phyloP scores from a whole-genome alignment of 1,284 basidiomycete species.

The Takashimella tepidaria region DNA sequence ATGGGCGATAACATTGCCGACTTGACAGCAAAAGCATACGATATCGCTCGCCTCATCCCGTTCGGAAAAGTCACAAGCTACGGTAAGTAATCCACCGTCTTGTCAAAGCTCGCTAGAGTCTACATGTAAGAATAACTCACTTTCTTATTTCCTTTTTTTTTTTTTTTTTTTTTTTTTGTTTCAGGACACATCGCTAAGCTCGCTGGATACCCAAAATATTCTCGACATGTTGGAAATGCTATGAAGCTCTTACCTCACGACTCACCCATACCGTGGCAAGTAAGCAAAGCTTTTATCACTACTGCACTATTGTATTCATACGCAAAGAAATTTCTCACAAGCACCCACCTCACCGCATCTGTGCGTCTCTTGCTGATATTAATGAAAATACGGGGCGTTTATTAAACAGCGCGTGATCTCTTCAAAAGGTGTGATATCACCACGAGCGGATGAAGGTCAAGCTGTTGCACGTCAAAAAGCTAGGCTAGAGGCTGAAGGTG shows the following conservation, averaged over 20 bases:
- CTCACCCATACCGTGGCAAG: conserved; percentile 51
- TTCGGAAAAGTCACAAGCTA: conserved; percentile 40
- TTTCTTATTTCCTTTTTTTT: no score
- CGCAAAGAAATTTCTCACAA: no score
- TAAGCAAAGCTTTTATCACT: conserved; percentile 45
- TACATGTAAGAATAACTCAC: no score
- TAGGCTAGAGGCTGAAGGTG: conserved; percentile 63
- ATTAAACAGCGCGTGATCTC: conserved; percentile 46
- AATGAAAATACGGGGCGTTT: no score
- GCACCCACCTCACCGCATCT: conserved; percentile 49
- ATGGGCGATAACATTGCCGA: conserved; percentile 36
- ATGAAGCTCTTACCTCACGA: conserved; percentile 31
- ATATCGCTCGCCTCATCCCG: conserved; percentile 38
- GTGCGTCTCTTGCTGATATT: conserved; percentile 69
- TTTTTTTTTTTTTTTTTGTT: no score
- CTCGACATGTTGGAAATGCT: conserved; percentile 69
- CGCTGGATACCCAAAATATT: conserved; percentile 73
- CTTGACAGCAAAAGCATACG: conserved; percentile 41
- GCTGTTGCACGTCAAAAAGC: conserved; percentile 64
- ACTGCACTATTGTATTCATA: no score
- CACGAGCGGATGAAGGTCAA: conserved; percentile 66
- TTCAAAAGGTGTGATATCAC: conserved; percentile 58
- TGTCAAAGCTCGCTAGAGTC: no score
- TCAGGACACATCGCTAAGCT: conserved; percentile 73
- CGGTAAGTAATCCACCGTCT: conserved; percentile 22